These are phyloP conservation scores for Fusarium nematophilum DNA, from an alignment of 2,329 filamentous ascomycete genomes.

Conservation along the genomic window DNA sequence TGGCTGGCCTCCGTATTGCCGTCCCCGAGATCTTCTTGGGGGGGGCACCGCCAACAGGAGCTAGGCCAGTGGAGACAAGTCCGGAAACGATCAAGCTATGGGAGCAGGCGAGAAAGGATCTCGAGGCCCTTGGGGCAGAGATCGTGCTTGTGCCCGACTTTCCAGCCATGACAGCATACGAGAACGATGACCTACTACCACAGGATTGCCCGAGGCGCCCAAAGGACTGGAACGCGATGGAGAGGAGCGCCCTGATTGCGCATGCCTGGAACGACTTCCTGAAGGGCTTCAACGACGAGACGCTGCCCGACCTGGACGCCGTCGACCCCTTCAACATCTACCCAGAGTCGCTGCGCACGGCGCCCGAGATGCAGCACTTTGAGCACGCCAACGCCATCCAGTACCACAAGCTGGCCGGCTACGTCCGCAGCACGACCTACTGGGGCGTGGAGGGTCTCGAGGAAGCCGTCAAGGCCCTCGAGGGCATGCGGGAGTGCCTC, in stretches of 20 bases:
- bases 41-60: constrained; percentile 24
- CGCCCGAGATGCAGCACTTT: constrained; percentile 14
- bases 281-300: not conserved
- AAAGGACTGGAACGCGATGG: constrained; percentile 58
- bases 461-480: constrained; percentile 57
- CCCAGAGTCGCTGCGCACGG: constrained; percentile 37
- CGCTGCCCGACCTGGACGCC: constrained; percentile 44
- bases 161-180: constrained; percentile 58
- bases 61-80: not conserved
- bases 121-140: constrained; percentile 10
- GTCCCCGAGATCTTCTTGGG: constrained; percentile 65
- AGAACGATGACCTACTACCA: constrained; percentile 56
- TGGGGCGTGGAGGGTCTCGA: constrained; percentile 56
- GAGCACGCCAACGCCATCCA: constrained; percentile 16
- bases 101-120: constrained; percentile 1
- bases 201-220: constrained; percentile 42
- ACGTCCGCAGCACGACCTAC: constrained; percentile 43
- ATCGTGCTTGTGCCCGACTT: constrained; percentile 48
- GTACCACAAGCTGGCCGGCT: constrained; percentile 1
- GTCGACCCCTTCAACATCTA: constrained; percentile 55
- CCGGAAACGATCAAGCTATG: not conserved
- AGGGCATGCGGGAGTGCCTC: constrained; percentile 57
- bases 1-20: constrained; percentile 59
- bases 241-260: constrained; percentile 42
- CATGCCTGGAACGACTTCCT: constrained; percentile 36